Evolutionary conservation across 2,329 filamentous ascomycete genomes (phyloP).

Genomic region (Fusarium sp.): DNA sequence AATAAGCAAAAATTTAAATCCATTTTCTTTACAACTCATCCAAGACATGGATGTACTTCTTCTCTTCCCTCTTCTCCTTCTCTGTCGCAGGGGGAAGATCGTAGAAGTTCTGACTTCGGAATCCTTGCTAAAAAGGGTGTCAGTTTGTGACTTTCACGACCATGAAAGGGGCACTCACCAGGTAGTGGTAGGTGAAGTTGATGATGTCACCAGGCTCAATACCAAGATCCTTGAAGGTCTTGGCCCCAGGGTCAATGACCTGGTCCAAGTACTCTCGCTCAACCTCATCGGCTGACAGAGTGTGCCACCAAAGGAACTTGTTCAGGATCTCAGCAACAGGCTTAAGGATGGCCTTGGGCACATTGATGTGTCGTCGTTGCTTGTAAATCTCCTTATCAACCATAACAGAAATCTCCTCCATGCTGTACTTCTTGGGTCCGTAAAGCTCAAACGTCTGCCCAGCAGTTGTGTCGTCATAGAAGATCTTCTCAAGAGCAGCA

Average conservation of each 20-base stretch:
- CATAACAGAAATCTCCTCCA: constrained; percentile 84
- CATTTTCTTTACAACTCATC: constrained; percentile 76
- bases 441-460: constrained; percentile 94
- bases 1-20: constrained; percentile 19
- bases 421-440: constrained; percentile 92
- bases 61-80: constrained; percentile 93
- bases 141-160: neutral
- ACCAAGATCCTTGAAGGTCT: constrained; percentile 93
- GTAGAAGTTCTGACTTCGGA: constrained; percentile 88
- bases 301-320: constrained; percentile 88
- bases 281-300: constrained; percentile 83
- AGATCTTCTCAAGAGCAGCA: constrained; percentile 86
- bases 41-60: constrained; percentile 94
- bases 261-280: constrained; percentile 96
- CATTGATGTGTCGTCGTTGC: constrained; percentile 87
- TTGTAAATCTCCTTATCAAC: constrained; percentile 95
- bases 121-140: constrained; percentile 74
- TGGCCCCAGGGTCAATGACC: constrained; percentile 86
- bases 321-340: constrained; percentile 80
- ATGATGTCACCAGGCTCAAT: constrained; percentile 90
- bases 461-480: constrained; percentile 89
- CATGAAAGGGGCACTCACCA: constrained; percentile 68
- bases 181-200: constrained; percentile 90
- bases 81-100: constrained; percentile 95
- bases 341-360: constrained; percentile 84